Conservation (phyloP, 2,329 filamentous ascomycete genomes). For the Paramyrothecium sp. region DNA sequence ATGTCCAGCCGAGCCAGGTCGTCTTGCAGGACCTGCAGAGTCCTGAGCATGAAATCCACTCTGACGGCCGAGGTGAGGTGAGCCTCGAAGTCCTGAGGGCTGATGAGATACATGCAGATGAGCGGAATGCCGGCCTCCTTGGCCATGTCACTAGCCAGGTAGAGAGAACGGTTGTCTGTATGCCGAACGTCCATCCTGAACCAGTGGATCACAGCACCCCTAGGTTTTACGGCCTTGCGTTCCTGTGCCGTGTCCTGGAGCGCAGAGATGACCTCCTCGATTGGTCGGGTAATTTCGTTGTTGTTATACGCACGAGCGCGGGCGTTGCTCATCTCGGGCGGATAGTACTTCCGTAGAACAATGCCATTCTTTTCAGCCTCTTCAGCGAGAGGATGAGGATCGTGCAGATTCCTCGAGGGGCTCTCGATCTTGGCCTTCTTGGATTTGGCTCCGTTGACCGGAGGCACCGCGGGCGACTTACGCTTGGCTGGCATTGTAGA, state of each 20-base stretch:
- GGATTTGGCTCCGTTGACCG: constrained; percentile 17
- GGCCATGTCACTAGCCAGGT: constrained; percentile 64
- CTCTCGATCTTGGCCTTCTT: constrained; percentile 32
- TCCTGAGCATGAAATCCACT: constrained; percentile 79
- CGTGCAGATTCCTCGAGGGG: constrained; percentile 32
- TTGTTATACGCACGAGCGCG: constrained; percentile 72
- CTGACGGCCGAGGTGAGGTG: constrained; percentile 71
- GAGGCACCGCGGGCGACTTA: constrained; percentile 16
- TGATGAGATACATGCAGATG: constrained; percentile 75
- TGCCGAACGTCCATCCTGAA: constrained; percentile 81
- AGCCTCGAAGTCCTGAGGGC: constrained; percentile 80
- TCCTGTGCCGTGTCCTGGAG: constrained; percentile 57
- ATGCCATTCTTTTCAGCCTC: constrained; percentile 57
- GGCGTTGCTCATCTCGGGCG: constrained; percentile 79
- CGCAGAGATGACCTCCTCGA: constrained; percentile 63
- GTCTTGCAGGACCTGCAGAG: constrained; percentile 60
- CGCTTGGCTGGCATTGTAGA: constrained; percentile 29
- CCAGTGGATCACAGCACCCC: constrained; percentile 78
- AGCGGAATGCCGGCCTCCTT: constrained; percentile 68
- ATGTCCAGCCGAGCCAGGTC: constrained; percentile 73
- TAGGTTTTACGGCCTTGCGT: constrained; percentile 51
- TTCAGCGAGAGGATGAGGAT: constrained; percentile 45
- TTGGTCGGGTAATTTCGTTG: constrained; percentile 69
- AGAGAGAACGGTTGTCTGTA: constrained; percentile 70
- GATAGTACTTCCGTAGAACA: constrained; percentile 75